These are phyloP conservation scores for Coniochaeta sp. DNA, from an alignment of 2,329 filamentous ascomycete genomes.

Conservation along the genomic window DNA sequence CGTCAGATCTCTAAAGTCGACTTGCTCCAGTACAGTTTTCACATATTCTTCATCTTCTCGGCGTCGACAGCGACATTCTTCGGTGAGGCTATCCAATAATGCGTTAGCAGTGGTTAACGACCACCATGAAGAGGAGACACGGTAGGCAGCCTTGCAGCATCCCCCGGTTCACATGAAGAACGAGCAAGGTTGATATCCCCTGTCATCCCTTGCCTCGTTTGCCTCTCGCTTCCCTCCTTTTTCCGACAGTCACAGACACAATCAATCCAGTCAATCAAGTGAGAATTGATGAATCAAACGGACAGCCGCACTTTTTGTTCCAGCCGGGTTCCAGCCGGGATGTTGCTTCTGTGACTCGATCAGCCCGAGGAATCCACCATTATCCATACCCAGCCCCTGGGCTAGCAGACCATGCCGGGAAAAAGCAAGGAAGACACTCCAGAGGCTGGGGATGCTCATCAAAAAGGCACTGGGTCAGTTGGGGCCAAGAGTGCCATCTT, in stretches of 20 bases:
- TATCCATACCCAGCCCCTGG: background rate
- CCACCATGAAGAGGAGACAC: background rate
- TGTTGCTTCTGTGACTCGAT: background rate
- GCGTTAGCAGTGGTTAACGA: background rate
- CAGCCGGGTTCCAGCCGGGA: background rate
- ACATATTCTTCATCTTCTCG: background rate
- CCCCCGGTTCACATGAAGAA: background rate
- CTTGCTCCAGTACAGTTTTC: background rate
- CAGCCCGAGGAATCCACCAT: background rate
- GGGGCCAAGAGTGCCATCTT: background rate
- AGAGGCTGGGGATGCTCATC: background rate
- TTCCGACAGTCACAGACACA: slow-evolving; percentile 3
- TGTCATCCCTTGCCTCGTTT: slow-evolving; percentile 6
- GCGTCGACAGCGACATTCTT: background rate
- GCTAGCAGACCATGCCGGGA: background rate
- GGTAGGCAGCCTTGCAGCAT: background rate
- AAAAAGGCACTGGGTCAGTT: background rate
- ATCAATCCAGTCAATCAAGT: background rate
- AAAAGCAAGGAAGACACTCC: background rate
- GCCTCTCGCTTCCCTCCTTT: slow-evolving; percentile 4
- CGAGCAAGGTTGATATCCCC: background rate
- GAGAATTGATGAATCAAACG: background rate
- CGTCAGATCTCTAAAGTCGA: background rate
- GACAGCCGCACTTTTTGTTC: background rate
- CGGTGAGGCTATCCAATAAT: background rate